These are phyloP conservation scores for Aeschynomene evenia DNA, from an alignment of 306 rosid genomes.

Conservation along the genomic window DNA sequence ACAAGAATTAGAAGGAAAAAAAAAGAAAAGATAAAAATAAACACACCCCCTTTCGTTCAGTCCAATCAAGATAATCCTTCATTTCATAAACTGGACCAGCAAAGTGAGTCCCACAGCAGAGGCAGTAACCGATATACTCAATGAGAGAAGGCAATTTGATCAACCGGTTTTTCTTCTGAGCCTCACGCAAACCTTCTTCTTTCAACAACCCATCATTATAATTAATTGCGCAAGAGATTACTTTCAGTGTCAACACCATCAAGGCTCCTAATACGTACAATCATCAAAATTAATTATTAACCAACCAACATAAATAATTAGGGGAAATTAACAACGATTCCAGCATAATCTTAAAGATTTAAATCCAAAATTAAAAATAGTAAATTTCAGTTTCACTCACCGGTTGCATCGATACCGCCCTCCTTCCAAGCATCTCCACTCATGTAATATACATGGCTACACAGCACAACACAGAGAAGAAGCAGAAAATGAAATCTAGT, in stretches of 20 bases:
- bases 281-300: slow-evolving; percentile 25
- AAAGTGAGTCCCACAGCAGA: slow-evolving; percentile 92
- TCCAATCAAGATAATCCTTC: slow-evolving; percentile 94
- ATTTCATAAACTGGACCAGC: slow-evolving; percentile 96
- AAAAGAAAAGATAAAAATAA: neutral
- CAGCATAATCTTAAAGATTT: too few relatives aligned
- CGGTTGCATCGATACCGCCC: slow-evolving; percentile 99
- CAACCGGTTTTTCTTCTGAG: slow-evolving; percentile 88
- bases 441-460: slow-evolving; percentile 96
- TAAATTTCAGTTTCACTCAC: slow-evolving; percentile 41
- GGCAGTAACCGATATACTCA: slow-evolving; percentile 87
- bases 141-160: slow-evolving; percentile 64
- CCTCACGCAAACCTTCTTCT: slow-evolving; percentile 74
- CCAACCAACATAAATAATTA: neutral
- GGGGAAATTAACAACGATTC: neutral
- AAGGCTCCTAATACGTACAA: slow-evolving; percentile 65
- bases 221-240: slow-evolving; percentile 83
- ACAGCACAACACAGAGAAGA: neutral
- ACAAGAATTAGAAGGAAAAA: too few relatives aligned
- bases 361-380: neutral
- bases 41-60: slow-evolving; percentile 86
- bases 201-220: slow-evolving; percentile 83
- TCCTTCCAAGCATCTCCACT: slow-evolving; percentile 99
- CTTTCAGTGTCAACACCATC: slow-evolving; percentile 93
- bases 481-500: neutral